Base-by-base conservation (phyloP, 1,284 basidiomycete species). In the Takashimella koratensis region DNA sequence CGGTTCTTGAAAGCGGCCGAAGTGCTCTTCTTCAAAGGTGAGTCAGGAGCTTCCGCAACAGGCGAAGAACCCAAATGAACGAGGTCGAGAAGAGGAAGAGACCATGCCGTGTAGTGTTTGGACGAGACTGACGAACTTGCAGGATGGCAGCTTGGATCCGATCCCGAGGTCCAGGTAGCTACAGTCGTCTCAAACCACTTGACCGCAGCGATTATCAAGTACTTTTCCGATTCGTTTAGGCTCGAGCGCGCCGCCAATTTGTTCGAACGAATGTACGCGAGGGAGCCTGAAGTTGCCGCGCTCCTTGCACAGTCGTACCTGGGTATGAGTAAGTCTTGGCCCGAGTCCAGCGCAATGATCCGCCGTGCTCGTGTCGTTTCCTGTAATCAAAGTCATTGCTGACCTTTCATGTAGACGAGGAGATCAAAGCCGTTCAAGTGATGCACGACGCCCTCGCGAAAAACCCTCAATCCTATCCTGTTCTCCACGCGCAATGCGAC, bases 101-200 rank as follows among this genome's bases (percentile, higher is more conserved):
- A n/a, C n/a, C n/a, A n/a, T n/a, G n/a, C n/a, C n/a, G n/a, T n/a
- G n/a, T n/a, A 19, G 5, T n/a, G 20, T 30, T 27, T 22, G 6
- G 41, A 25, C 25, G n/a, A 5, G 19, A 23, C 27, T 24, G 10
- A 52, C 47, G 60, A 45, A 58, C 23, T n/a, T 10, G 0, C 58
- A 90, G 91, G 95, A 25, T 98, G 95, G 96, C 94, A 97, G 73
- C 87, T 98, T 1, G 95, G 95, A 3, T 97, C 93, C 0, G 95
- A 98, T 64, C 95, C 95, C 0, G 96, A 98, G 76, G 94, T 98
- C 30, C 96, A 98, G 73, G 95, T 98, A 20, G 95, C 95, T 0
- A 97, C 94, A 0, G 83, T 94, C n/a, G 91, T 97, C 4, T 93
- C 90, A 36, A 98, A 98, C 73, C 95, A 98, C 72, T 82, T 98